These are phyloP conservation scores for Erodium maritimum DNA, from an alignment of 345 rosid species.

Conservation along the genomic window DNA sequence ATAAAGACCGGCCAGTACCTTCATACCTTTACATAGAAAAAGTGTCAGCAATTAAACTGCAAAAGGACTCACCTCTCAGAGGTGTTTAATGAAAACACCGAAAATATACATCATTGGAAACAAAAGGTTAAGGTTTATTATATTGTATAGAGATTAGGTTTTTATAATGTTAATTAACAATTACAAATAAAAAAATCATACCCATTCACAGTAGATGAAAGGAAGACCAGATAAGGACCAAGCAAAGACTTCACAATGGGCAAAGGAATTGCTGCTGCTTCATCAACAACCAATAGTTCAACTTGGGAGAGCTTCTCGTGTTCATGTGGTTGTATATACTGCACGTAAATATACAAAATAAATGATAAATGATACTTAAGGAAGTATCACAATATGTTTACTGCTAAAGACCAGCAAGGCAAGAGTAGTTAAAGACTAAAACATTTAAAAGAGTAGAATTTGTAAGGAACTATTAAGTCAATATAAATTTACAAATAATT, in stretches of 20 bases:
- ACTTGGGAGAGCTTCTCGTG: conserved; percentile 93
- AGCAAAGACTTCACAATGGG: conserved; percentile 86
- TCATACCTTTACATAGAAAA: conserved; percentile 50
- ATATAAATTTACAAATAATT: background rate
- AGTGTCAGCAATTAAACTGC: background rate
- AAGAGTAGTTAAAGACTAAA: background rate
- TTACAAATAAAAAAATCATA: conserved; percentile 26
- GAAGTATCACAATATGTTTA: background rate
- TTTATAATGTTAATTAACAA: no score
- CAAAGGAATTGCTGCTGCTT: conserved; percentile 98
- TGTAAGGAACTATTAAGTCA: background rate
- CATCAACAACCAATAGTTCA: conserved; percentile 88
- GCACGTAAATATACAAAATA: conserved; percentile 12
- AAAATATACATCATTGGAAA: no score
- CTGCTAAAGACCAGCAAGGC: background rate
- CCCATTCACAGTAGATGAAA: conserved; percentile 98
- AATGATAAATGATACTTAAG: no score
- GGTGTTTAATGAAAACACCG: no score
- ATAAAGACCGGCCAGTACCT: conserved; percentile 96
- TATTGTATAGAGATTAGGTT: background rate
- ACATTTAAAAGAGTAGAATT: no score
- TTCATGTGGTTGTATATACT: conserved; percentile 96
- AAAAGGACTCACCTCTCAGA: conserved; percentile 5
- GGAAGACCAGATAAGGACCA: conserved; percentile 89
- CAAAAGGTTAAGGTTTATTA: background rate